These are phyloP conservation scores for Vickermania ingenoplastis DNA, from an alignment of 208 protist genomes.

Conservation along the genomic window DNA sequence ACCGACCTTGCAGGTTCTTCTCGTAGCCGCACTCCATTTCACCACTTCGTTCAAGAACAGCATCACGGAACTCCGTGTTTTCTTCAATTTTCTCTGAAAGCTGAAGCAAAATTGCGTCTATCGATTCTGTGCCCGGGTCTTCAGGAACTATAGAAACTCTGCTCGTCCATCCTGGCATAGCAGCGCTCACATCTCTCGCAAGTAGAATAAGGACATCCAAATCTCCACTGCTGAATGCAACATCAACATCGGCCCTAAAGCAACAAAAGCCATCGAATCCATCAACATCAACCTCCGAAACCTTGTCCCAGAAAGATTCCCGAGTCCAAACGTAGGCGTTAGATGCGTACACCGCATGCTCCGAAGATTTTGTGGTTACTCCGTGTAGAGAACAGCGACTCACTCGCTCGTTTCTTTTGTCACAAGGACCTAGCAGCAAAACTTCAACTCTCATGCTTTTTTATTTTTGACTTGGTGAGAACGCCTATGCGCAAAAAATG, in stretches of 20 bases:
- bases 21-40: constrained; percentile 2
- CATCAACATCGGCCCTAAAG: not conserved
- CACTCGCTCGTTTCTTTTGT: not conserved
- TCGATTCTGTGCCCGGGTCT: not conserved
- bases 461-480: constrained; percentile 4
- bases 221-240: not conserved
- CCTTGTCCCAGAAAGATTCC: not conserved
- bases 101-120: not conserved
- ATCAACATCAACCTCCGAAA: not conserved
- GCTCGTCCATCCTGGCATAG: not conserved
- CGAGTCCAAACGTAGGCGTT: not conserved
- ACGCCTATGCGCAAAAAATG: not conserved
- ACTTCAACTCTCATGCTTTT: constrained; percentile 2
- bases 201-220: not conserved
- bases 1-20: constrained; percentile 4
- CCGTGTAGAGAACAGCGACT: no score
- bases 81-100: constrained; percentile 3
- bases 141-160: not conserved
- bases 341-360: not conserved
- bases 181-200: not conserved
- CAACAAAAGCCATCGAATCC: not conserved
- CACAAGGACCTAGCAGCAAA: not conserved
- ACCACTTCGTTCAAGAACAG: not conserved
- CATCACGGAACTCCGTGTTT: not conserved
- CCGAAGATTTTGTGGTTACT: no score